Evolutionary conservation across 345 rosid genomes (phyloP).

Genomic region (Nasturtium officinale): DNA sequence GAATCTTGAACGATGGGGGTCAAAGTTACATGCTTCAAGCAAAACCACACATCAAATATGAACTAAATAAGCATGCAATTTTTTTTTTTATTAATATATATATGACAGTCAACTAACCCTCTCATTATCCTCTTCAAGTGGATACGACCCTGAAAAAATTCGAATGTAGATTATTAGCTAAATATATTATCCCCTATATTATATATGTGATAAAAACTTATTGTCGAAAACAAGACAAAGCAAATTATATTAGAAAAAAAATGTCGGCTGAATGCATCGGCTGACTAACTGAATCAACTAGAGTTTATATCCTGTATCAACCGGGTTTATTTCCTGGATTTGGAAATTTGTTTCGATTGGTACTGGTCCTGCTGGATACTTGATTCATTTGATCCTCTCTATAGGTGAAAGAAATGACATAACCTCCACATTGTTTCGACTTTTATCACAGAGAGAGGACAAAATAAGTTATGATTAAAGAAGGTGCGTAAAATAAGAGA

Average conservation of each 20-base stretch:
- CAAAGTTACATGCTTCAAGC: neutral
- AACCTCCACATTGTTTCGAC: slow-evolving; percentile 34
- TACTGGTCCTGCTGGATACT: neutral
- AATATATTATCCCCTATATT: no score
- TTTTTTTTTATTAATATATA: no score
- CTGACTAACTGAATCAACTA: neutral
- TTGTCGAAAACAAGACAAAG: neutral
- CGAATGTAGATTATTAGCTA: no score
- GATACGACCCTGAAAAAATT: no score
- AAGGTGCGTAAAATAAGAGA: slow-evolving; percentile 41
- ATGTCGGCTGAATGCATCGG: neutral
- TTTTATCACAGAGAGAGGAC: slow-evolving; percentile 13
- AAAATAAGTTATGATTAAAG: slow-evolving; percentile 35
- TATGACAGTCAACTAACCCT: no score
- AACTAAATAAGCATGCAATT: neutral
- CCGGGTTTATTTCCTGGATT: neutral
- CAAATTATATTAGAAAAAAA: neutral
- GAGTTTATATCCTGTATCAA: no score
- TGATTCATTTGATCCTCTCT: neutral
- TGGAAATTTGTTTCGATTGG: no score
- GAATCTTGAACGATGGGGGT: neutral
- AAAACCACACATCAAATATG: neutral
- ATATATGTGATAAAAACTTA: neutral
- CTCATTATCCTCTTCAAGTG: no score
- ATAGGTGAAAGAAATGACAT: slow-evolving; percentile 19